phyloP scores from a whole-genome alignment of 176 grass and related monocot species.

The Paspalum vaginatum region DNA sequence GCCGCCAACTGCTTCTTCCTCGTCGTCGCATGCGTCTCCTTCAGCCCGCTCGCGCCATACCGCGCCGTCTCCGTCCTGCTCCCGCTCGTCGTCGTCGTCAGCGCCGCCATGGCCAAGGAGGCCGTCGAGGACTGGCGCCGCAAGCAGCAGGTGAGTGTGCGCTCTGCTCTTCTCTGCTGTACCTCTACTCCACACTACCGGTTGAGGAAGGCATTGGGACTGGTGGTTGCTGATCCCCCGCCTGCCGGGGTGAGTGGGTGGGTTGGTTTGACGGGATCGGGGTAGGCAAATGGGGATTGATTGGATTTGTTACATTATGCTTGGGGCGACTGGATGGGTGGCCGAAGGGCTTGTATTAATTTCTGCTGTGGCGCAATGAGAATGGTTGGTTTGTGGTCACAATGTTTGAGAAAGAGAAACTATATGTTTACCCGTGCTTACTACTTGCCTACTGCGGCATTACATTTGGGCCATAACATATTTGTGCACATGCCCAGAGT shows the following conservation, averaged over 20 bases:
- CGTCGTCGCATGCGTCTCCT: constrained; percentile 69
- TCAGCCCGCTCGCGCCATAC: constrained; percentile 86
- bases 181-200: not conserved
- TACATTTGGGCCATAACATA: not conserved
- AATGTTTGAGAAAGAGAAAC: not conserved
- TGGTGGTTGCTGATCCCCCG: constrained; percentile 13
- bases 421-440: not conserved
- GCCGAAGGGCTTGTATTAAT: not conserved
- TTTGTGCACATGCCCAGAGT: not conserved
- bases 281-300: not conserved
- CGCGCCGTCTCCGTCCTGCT: constrained; percentile 77
- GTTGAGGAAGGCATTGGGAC: not conserved
- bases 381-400: not conserved
- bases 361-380: not conserved
- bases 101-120: constrained; percentile 90
- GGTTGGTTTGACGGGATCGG: not conserved
- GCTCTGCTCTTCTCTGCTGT: not conserved
- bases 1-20: constrained; percentile 95
- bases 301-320: not conserved
- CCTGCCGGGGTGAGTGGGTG: not conserved
- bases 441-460: not conserved
- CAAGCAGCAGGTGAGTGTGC: constrained; percentile 66
- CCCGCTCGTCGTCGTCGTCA: constrained; percentile 79
- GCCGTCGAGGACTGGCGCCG: constrained; percentile 83
- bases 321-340: not conserved